Percentiles rank a stretch among this genome's conserved stretches.
These are phyloP conservation scores for Kazachstania bromeliacearum DNA, from an alignment of 805 yeast genomes.

Conservation along the genomic window DNA sequence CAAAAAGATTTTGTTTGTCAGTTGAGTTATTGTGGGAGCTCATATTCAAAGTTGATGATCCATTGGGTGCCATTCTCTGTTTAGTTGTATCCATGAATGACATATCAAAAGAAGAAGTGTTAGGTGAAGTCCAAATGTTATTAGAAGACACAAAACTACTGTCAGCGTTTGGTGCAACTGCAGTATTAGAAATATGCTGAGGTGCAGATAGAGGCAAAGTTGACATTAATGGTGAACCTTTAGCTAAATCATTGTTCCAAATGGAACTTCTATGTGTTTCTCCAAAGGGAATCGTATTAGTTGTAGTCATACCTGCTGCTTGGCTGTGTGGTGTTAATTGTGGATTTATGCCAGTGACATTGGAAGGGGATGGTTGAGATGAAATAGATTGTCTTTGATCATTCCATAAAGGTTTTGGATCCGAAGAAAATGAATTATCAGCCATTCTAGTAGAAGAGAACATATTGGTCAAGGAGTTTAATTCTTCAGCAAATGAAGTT, in stretches of 20 bases:
- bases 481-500: constrained; percentile 18
- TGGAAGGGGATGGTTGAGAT: not conserved
- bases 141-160: not conserved
- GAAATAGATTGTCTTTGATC: constrained; percentile 3
- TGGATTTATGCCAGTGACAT: not conserved
- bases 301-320: no score
- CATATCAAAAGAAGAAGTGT: not conserved
- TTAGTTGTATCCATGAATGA: not conserved
- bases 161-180: not conserved
- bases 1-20: constrained; percentile 7
- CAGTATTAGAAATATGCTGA: not conserved
- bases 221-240: not conserved
- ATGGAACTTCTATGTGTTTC: constrained; percentile 22
- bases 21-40: not conserved
- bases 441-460: constrained; percentile 18
- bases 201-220: not conserved
- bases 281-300: no score
- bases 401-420: constrained; percentile 14
- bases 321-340: no score
- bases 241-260: constrained; percentile 15
- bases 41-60: not conserved
- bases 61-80: not conserved
- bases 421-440: constrained; percentile 6
- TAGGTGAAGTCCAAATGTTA: not conserved
- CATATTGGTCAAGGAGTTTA: constrained; percentile 20